These are phyloP conservation scores for Aspergillus diversus DNA, from an alignment of 495 filamentous ascomycete genomes.

Conservation along the genomic window DNA sequence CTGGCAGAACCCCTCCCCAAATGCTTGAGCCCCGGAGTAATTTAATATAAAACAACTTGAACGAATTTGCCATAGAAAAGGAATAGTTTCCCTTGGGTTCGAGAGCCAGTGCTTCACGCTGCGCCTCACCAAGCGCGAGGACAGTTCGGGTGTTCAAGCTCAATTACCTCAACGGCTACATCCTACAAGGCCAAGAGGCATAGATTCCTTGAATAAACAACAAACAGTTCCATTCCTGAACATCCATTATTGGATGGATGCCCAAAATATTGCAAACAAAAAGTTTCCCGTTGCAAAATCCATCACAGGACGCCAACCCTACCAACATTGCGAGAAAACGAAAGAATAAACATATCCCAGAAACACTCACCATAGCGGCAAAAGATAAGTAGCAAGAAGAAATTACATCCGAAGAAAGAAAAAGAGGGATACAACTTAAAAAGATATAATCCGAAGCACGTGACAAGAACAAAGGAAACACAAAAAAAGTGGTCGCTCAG, in stretches of 20 bases:
- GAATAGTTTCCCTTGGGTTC: too few relatives aligned
- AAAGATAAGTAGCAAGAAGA: slow-evolving; percentile 28
- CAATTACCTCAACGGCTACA: neutral
- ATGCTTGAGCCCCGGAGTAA: too few relatives aligned
- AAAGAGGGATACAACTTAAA: slow-evolving; percentile 30
- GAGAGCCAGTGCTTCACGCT: too few relatives aligned
- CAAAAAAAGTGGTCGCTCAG: slow-evolving; percentile 27
- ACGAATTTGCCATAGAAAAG: too few relatives aligned
- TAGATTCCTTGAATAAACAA: slow-evolving; percentile 1
- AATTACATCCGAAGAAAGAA: slow-evolving; percentile 34
- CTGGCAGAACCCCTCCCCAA: too few relatives aligned
- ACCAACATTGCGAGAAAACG: slow-evolving; percentile 34
- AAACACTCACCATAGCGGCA: slow-evolving; percentile 22
- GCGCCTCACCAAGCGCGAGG: too few relatives aligned
- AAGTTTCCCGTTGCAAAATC: slow-evolving; percentile 43
- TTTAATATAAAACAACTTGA: too few relatives aligned
- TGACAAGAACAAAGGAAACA: slow-evolving; percentile 37
- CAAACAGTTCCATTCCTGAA: slow-evolving; percentile 25
- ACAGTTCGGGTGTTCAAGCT: too few relatives aligned
- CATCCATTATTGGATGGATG: slow-evolving; percentile 19
- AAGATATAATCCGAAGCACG: slow-evolving; percentile 32
- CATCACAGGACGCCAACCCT: slow-evolving; percentile 50
- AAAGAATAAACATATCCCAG: slow-evolving; percentile 39
- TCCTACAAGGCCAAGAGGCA: neutral
- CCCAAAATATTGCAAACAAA: slow-evolving; percentile 24